Conservation (phyloP, 2,329 filamentous ascomycete genomes). For the Aspergillus pseudoterreus region DNA sequence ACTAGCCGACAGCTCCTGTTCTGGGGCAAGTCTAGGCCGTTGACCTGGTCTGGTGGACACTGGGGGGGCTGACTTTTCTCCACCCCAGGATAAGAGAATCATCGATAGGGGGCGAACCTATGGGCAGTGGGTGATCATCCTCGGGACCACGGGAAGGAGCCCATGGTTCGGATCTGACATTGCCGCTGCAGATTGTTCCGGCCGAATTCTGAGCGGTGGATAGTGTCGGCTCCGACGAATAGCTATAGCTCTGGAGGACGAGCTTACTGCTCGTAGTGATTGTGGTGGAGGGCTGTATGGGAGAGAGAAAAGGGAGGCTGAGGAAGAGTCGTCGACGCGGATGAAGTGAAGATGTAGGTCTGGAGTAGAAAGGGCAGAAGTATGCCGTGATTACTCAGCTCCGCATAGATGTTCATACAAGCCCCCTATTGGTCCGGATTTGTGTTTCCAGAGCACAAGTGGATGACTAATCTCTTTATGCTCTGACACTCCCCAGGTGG, state of each 20-base stretch:
- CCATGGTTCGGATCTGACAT: conserved; percentile 4
- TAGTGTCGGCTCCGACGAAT: background rate
- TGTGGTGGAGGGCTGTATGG: no score
- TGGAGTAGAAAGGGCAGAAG: no score
- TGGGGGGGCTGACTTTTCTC: background rate
- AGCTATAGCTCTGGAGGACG: background rate
- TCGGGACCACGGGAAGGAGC: conserved; percentile 6
- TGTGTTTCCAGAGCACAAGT: background rate
- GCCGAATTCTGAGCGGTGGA: background rate
- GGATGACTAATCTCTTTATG: no score
- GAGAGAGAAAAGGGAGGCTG: no score
- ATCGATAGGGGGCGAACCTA: conserved; percentile 3
- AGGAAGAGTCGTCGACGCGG: no score
- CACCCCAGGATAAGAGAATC: conserved; percentile 9
- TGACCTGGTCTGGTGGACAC: background rate
- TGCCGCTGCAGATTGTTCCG: background rate
- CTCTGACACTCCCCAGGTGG: background rate
- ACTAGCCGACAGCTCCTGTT: background rate
- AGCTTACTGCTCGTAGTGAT: no score
- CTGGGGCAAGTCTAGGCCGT: conserved; percentile 4
- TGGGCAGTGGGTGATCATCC: background rate
- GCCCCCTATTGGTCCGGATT: background rate
- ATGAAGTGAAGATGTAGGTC: no score
- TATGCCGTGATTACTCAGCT: no score
- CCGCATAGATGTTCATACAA: no score